A percentile compares a stretch with the other conserved stretches of the same genome.
Evolutionary conservation across 805 yeast genomes (phyloP).

Genomic region (Naumovozyma castellii): DNA sequence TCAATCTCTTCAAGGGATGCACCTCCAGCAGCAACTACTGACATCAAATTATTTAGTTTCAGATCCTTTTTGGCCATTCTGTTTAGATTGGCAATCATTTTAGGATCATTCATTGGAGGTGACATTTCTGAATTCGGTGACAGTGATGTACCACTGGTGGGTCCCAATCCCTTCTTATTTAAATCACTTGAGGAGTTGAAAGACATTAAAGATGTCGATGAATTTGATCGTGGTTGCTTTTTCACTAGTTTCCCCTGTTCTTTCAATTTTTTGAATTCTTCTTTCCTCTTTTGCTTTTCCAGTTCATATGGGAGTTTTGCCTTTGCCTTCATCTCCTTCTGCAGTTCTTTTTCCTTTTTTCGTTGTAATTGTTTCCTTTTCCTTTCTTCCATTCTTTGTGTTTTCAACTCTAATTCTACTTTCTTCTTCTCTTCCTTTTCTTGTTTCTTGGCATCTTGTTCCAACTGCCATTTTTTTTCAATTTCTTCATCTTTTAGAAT

Average conservation of each 20-base stretch:
- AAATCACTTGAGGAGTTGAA: slow-evolving; percentile 1
- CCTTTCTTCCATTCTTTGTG: slow-evolving; percentile 19
- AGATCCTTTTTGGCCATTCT: slow-evolving; percentile 69
- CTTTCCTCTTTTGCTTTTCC: slow-evolving; percentile 12
- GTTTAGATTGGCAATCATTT: slow-evolving; percentile 79
- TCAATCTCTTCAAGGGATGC: slow-evolving; percentile 65
- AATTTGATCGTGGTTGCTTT: slow-evolving; percentile 5
- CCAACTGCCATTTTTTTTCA: slow-evolving; percentile 40
- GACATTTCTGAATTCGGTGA: slow-evolving; percentile 9
- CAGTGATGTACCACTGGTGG: too few relatives aligned
- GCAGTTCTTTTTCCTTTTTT: slow-evolving; percentile 20
- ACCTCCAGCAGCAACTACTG: slow-evolving; percentile 72
- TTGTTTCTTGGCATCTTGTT: slow-evolving; percentile 30
- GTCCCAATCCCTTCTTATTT: not conserved
- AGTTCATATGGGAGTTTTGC: slow-evolving; percentile 16
- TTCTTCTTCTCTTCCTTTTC: slow-evolving; percentile 31
- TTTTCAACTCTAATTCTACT: slow-evolving; percentile 28
- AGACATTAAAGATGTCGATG: slow-evolving; percentile 1
- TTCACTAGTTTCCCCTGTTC: slow-evolving; percentile 13
- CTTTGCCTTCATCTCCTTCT: slow-evolving; percentile 17
- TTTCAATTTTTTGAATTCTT: slow-evolving; percentile 15
- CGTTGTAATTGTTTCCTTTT: slow-evolving; percentile 18
- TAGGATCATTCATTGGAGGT: slow-evolving; percentile 43
- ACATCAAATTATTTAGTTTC: slow-evolving; percentile 63
- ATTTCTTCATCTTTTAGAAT: slow-evolving; percentile 74